A percentile compares a stretch with the other conserved stretches of the same genome.
These are phyloP conservation scores for Letharia columbiana DNA, from an alignment of 495 filamentous ascomycete species.

Conservation along the genomic window DNA sequence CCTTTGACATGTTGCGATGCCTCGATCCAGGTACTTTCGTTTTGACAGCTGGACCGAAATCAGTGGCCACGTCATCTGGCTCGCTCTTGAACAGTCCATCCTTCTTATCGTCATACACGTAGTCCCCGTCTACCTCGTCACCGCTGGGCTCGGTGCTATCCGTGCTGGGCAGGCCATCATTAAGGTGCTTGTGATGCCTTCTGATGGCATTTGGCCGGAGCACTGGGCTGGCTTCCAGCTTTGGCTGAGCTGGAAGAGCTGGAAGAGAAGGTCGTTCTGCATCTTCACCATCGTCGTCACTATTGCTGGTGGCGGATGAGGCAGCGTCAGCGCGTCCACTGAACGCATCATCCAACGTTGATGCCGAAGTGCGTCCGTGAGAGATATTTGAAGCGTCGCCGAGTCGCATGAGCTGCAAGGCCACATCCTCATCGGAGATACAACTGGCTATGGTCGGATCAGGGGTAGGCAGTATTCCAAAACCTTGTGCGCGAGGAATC, in stretches of 20 bases:
- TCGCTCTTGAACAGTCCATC: conserved; percentile 48
- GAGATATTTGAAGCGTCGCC: conserved; percentile 88
- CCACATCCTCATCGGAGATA: conserved; percentile 96
- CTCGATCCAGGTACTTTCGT: conserved; percentile 29
- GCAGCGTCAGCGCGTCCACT: conserved; percentile 79
- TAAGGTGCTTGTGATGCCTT: conserved; percentile 48
- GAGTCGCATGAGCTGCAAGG: conserved; percentile 87
- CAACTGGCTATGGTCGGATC: conserved; percentile 90
- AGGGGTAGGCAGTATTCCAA: conserved; percentile 76
- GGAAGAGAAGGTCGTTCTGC: conserved; percentile 55
- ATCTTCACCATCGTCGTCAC: conserved; percentile 65
- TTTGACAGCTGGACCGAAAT: conserved; percentile 32
- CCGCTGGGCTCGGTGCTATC: conserved; percentile 69
- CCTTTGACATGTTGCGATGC: conserved; percentile 28
- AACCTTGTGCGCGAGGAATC: conserved; percentile 35
- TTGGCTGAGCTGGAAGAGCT: conserved; percentile 52
- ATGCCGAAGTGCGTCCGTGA: conserved; percentile 83
- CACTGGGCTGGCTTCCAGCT: conserved; percentile 33
- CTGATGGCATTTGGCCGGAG: conserved; percentile 42
- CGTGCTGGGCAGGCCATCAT: conserved; percentile 55
- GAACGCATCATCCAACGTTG: conserved; percentile 83
- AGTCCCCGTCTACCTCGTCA: conserved; percentile 43
- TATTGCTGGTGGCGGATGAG: conserved; percentile 75
- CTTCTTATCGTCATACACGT: conserved; percentile 51
- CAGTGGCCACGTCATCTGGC: conserved; percentile 40